These are phyloP conservation scores for Aspergillus diversus DNA, from an alignment of 495 filamentous ascomycete species.

Conservation along the genomic window DNA sequence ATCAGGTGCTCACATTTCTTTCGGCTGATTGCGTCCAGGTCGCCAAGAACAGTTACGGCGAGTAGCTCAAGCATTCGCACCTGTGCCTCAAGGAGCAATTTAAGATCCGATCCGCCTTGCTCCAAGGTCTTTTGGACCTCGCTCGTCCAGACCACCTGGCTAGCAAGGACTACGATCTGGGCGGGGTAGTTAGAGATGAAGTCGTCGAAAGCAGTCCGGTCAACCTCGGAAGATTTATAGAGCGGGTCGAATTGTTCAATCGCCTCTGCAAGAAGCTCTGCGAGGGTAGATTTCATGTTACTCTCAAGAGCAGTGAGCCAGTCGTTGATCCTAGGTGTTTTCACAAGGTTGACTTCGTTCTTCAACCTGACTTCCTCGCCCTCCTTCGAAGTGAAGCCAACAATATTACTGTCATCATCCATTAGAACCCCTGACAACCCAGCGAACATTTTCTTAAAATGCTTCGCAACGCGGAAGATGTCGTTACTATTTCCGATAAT, in stretches of 20 bases:
- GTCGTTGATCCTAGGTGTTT: conserved; percentile 95
- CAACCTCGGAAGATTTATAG: conserved; percentile 66
- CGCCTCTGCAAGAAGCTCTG: conserved; percentile 86
- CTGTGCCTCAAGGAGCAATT: conserved; percentile 70
- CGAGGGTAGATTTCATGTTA: conserved; percentile 92
- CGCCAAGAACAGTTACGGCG: conserved; percentile 85
- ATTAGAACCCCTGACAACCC: conserved; percentile 87
- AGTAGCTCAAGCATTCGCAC: conserved; percentile 80
- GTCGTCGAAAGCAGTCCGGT: conserved; percentile 66
- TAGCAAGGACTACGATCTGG: conserved; percentile 93
- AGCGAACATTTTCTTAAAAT: conserved; percentile 99
- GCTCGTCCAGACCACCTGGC: conserved; percentile 92
- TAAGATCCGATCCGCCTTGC: conserved; percentile 68
- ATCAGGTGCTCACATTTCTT: conserved; percentile 99
- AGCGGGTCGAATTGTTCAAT: conserved; percentile 71
- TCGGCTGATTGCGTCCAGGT: conserved; percentile 80
- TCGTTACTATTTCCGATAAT: conserved; percentile 99
- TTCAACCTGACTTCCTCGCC: conserved; percentile 87
- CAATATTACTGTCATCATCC: conserved; percentile 86
- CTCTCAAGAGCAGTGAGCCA: conserved; percentile 90
- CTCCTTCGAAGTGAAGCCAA: conserved; percentile 94
- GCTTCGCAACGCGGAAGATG: conserved; percentile 91
- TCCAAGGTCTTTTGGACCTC: conserved; percentile 75
- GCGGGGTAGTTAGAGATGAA: conserved; percentile 84
- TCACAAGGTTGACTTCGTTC: conserved; percentile 86